A percentile compares a stretch with the other conserved stretches of the same genome.
Evolutionary conservation across 2,329 filamentous ascomycete species (phyloP).

Genomic region (Albifimbria verrucaria): DNA sequence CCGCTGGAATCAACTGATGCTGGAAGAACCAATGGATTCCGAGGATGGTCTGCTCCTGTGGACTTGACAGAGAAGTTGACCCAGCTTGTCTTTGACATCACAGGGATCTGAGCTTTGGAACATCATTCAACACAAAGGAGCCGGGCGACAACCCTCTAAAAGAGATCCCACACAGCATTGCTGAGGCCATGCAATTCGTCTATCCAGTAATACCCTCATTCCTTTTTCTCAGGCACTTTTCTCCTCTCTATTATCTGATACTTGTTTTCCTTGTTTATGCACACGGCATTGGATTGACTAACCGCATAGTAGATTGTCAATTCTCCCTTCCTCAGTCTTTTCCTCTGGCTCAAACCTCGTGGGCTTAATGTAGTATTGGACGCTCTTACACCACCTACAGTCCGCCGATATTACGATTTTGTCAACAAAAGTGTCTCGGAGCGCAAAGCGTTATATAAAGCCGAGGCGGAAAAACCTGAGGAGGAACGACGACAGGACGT

Average conservation of each 20-base stretch:
- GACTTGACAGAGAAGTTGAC: neutral
- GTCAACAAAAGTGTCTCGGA: neutral
- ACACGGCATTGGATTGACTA: no score
- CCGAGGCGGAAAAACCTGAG: conserved; percentile 1
- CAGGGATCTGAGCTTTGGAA: conserved; percentile 6
- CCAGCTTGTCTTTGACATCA: conserved; percentile 3
- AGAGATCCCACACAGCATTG: conserved; percentile 1
- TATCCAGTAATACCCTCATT: neutral
- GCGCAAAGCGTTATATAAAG: conserved; percentile 1
- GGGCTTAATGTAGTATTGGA: neutral
- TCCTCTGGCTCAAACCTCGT: conserved; percentile 7
- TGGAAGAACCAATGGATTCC: neutral
- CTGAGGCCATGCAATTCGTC: neutral
- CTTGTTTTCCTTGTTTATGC: no score
- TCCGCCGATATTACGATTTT: neutral
- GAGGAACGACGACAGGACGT: conserved; percentile 3
- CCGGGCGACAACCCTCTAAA: conserved; percentile 2
- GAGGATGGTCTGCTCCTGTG: neutral
- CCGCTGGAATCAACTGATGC: conserved; percentile 4
- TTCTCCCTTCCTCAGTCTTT: conserved; percentile 4
- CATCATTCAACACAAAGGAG: conserved; percentile 8
- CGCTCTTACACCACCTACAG: neutral
- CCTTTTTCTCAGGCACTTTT: no score
- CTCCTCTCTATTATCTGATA: no score
- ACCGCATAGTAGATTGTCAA: neutral